phyloP scores from a whole-genome alignment of 345 rosid genomes.

The Rhizophora mangle region DNA sequence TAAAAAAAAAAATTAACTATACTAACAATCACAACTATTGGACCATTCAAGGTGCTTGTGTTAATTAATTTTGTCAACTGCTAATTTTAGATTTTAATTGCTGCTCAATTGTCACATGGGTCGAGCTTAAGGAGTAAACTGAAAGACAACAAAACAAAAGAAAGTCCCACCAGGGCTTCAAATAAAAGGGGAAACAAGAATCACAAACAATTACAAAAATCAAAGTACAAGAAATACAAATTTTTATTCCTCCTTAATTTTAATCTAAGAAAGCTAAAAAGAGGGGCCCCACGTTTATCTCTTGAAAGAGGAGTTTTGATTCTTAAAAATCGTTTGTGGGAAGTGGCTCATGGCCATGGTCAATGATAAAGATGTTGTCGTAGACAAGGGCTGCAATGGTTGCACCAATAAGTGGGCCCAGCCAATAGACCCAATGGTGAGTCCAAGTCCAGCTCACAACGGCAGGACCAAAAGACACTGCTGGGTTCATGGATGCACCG shows the following conservation, averaged over 20 bases:
- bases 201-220: neutral
- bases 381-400: conserved; percentile 26
- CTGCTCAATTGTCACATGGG: too few relatives aligned
- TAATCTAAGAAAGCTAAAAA: neutral
- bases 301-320: neutral
- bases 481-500: conserved; percentile 33
- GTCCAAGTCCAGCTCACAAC: conserved; percentile 28
- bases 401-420: conserved; percentile 26
- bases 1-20: too few relatives aligned
- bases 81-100: too few relatives aligned
- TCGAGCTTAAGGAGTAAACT: too few relatives aligned
- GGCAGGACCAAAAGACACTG: conserved; percentile 23
- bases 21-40: too few relatives aligned
- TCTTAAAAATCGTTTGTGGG: conserved; percentile 17
- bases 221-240: neutral
- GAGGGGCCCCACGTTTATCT: too few relatives aligned
- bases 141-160: neutral
- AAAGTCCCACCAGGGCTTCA: neutral
- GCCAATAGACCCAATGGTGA: conserved; percentile 27
- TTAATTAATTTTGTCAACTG: too few relatives aligned
- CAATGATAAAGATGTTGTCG: conserved; percentile 17
- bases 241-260: conserved; percentile 6
- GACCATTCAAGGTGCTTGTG: too few relatives aligned
- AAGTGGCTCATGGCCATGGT: conserved; percentile 13
- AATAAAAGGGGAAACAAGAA: neutral